Percentiles rank a stretch among this genome's conserved stretches.
These are phyloP conservation scores for Aspergillus pseudonomiae DNA, from an alignment of 2,329 filamentous ascomycete genomes.

Conservation along the genomic window DNA sequence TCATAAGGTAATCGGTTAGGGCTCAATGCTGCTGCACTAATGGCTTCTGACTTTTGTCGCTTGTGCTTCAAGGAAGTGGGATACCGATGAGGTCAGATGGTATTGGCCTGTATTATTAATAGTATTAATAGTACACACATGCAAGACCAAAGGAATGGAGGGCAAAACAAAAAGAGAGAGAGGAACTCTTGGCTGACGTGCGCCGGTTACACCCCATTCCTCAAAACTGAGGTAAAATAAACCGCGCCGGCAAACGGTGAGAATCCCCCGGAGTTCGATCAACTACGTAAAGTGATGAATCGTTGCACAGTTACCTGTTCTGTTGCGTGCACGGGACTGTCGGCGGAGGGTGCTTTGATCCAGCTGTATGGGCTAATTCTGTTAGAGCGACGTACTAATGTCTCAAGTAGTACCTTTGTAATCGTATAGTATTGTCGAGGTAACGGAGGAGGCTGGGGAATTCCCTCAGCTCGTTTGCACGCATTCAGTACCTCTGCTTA, in stretches of 20 bases:
- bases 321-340: slow-evolving; percentile 27
- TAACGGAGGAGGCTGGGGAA: not conserved
- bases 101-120: slow-evolving; percentile 1
- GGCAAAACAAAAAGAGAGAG: not conserved
- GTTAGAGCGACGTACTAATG: not conserved
- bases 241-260: slow-evolving; percentile 25
- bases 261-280: slow-evolving; percentile 36
- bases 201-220: slow-evolving; percentile 3
- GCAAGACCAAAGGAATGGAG: not conserved
- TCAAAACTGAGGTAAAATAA: slow-evolving; percentile 12
- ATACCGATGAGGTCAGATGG: slow-evolving; percentile 2
- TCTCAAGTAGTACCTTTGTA: not conserved
- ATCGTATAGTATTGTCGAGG: not conserved
- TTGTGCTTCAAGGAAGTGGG: not conserved
- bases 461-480: not conserved
- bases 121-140: not conserved
- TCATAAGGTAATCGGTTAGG: not conserved
- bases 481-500: not conserved
- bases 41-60: not conserved
- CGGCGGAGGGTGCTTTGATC: slow-evolving; percentile 27
- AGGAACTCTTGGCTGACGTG: slow-evolving; percentile 33
- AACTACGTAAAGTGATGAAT: not conserved
- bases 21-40: not conserved
- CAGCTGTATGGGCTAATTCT: not conserved
- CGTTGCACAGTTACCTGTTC: not conserved